Percentiles rank a stretch among this genome's conserved stretches.
These are phyloP conservation scores for Penicillium freii DNA, from an alignment of 2,329 filamentous ascomycete genomes.

Conservation along the genomic window DNA sequence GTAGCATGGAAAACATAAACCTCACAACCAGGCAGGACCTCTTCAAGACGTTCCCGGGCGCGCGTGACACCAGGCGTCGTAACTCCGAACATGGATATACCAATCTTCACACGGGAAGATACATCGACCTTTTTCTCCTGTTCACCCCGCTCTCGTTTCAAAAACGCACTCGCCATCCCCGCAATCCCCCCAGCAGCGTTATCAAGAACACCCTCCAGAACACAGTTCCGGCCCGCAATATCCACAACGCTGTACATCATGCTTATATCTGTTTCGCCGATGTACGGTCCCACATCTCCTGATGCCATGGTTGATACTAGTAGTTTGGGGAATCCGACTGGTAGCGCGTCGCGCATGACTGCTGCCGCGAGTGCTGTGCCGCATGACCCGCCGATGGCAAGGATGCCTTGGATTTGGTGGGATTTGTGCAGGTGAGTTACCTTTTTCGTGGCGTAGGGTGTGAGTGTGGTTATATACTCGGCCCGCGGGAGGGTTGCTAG, in stretches of 20 bases:
- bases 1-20: conserved; percentile 69
- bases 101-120: conserved; percentile 42
- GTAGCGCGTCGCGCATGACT: conserved; percentile 60
- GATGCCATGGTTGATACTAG: conserved; percentile 69
- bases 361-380: conserved; percentile 61
- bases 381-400: conserved; percentile 62
- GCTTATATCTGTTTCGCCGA: conserved; percentile 66
- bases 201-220: conserved; percentile 57
- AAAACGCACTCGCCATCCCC: conserved; percentile 56
- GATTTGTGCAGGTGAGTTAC: conserved; percentile 35
- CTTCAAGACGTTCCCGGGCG: conserved; percentile 53
- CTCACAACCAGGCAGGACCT: conserved; percentile 49
- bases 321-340: conserved; percentile 67
- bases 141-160: neutral
- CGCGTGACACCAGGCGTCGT: conserved; percentile 64
- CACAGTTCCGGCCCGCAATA: conserved; percentile 62
- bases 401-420: conserved; percentile 53
- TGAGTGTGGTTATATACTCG: conserved; percentile 59
- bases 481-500: conserved; percentile 48
- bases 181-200: conserved; percentile 64
- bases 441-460: conserved; percentile 48
- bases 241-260: conserved; percentile 72
- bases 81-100: conserved; percentile 72
- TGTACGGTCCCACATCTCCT: conserved; percentile 62
- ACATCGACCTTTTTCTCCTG: conserved; percentile 35